A percentile compares a stretch with the other conserved stretches of the same genome.
phyloP scores from a whole-genome alignment of 257 asterid species.

The Solanum lignicaule region DNA sequence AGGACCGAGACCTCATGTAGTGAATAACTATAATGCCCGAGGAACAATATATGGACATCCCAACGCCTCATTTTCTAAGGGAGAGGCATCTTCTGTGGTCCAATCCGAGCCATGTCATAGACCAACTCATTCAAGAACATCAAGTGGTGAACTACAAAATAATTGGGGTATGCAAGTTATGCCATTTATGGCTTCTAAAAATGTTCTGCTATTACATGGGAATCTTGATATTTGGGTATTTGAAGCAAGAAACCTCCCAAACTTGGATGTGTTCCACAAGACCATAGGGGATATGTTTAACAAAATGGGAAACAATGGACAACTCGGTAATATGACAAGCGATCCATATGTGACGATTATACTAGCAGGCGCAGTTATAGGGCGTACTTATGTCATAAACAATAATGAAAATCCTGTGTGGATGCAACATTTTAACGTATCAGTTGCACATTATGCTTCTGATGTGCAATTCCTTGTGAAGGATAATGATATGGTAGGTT shows the following conservation, averaged over 20 bases:
- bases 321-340: slow-evolving; percentile 64
- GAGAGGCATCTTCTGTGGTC: slow-evolving; percentile 23
- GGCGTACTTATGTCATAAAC: slow-evolving; percentile 77
- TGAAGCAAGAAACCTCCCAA: slow-evolving; percentile 94
- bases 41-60: slow-evolving; percentile 33
- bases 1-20: slow-evolving; percentile 35
- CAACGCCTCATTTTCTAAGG: slow-evolving; percentile 45
- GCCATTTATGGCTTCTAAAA: slow-evolving; percentile 41
- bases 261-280: slow-evolving; percentile 95
- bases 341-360: slow-evolving; percentile 79
- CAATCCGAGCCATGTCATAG: slow-evolving; percentile 9
- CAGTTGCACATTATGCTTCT: slow-evolving; percentile 80
- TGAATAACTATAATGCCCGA: slow-evolving; percentile 15
- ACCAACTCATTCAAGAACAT: slow-evolving; percentile 15
- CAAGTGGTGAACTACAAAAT: slow-evolving; percentile 11
- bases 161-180: slow-evolving; percentile 43
- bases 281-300: slow-evolving; percentile 87
- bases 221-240: slow-evolving; percentile 76
- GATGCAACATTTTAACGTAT: slow-evolving; percentile 77
- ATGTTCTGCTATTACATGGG: slow-evolving; percentile 68
- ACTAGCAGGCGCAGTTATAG: slow-evolving; percentile 59
- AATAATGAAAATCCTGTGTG: slow-evolving; percentile 85
- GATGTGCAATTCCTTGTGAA: slow-evolving; percentile 76
- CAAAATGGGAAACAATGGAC: slow-evolving; percentile 64
- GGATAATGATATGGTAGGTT: slow-evolving; percentile 85